Percentiles rank a stretch among this genome's conserved stretches.
phyloP scores from a whole-genome alignment of 139 green algal genomes.

The Chlamydomonas sphaeroides region DNA sequence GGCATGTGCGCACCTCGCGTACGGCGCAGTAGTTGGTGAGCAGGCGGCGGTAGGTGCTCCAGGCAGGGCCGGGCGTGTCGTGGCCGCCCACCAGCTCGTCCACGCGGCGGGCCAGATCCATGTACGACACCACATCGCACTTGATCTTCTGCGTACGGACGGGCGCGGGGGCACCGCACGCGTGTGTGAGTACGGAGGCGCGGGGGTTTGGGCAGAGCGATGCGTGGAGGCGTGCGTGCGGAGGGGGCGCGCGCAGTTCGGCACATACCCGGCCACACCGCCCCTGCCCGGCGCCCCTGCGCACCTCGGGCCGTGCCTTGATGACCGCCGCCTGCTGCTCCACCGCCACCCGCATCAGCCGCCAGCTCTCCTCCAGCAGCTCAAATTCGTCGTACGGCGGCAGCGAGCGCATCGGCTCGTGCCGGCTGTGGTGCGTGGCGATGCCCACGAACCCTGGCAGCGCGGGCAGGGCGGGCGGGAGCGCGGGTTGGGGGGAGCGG shows the following conservation, averaged over 20 bases:
- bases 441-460: constrained; percentile 52
- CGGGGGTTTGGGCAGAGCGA: no score
- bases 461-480: neutral
- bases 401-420: constrained; percentile 37
- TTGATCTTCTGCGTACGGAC: neutral
- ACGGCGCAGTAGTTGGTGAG: constrained; percentile 8
- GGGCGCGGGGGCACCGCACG: neutral
- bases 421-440: constrained; percentile 10
- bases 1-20: neutral
- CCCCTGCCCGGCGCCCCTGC: neutral
- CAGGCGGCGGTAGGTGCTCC: constrained; percentile 37
- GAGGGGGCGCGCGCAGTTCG: no score
- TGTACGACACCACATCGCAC: constrained; percentile 16
- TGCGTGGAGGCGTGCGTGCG: no score
- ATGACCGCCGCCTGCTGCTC: constrained; percentile 44
- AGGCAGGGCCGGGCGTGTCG: constrained; percentile 17
- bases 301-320: constrained; percentile 17
- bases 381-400: constrained; percentile 54
- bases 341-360: constrained; percentile 32
- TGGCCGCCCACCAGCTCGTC: constrained; percentile 33
- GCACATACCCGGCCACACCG: neutral
- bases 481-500: neutral
- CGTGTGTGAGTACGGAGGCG: no score
- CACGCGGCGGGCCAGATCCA: constrained; percentile 41
- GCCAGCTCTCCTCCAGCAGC: constrained; percentile 53